Conservation (phyloP, 208 protist genomes). For the Trypanosoma brucei region DNA sequence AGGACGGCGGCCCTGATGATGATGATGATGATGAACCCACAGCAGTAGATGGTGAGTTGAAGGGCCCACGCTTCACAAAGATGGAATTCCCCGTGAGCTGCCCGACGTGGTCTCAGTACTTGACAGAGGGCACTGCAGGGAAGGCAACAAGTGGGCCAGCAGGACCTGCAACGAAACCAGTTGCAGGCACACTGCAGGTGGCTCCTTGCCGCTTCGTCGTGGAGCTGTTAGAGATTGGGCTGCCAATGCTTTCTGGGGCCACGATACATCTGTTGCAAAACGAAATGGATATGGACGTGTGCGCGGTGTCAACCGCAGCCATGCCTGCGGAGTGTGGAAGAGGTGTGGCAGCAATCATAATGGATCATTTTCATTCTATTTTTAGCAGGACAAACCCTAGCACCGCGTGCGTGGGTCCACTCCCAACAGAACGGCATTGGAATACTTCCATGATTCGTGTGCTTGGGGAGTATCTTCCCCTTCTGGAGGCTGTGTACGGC, state of each 20-base stretch:
- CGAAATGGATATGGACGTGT: constrained; percentile 42
- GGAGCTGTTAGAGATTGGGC: constrained; percentile 45
- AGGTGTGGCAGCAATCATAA: constrained; percentile 10
- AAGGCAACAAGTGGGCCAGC: neutral
- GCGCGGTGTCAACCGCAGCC: constrained; percentile 40
- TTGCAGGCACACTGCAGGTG: constrained; percentile 3
- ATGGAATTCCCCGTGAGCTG: constrained; percentile 45
- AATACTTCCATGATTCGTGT: neutral
- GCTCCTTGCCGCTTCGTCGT: constrained; percentile 50
- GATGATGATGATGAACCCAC: constrained; percentile 16
- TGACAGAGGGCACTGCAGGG: constrained; percentile 15
- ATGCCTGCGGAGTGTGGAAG: constrained; percentile 18
- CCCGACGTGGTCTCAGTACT: constrained; percentile 33
- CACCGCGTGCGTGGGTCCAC: too few species aligned
- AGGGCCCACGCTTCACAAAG: constrained; percentile 39
- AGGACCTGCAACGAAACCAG: neutral
- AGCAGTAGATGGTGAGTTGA: constrained; percentile 45
- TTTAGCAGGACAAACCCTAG: neutral
- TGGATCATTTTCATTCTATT: constrained; percentile 11
- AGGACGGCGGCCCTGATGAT: neutral
- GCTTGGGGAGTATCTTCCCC: constrained; percentile 32
- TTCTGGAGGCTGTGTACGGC: constrained; percentile 28
- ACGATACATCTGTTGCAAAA: constrained; percentile 32
- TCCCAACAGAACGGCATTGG: neutral
- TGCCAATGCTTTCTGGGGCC: constrained; percentile 30